Percentiles rank a stretch among this genome's conserved stretches.
These are phyloP conservation scores for Debaryomyces sp. DNA, from an alignment of 1,139 yeast genomes.

Conservation along the genomic window DNA sequence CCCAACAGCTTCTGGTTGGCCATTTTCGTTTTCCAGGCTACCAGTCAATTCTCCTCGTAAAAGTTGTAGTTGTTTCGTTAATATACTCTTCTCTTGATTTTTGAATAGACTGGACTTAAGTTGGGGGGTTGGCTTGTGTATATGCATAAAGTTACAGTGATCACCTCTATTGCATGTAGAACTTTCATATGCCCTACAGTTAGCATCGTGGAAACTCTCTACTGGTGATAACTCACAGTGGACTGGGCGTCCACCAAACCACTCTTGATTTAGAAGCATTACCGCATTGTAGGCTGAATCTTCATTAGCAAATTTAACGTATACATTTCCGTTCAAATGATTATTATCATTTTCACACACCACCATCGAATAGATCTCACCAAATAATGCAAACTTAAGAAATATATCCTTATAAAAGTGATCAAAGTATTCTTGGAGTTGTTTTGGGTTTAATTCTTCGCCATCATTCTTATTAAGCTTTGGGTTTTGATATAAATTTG, in stretches of 20 bases:
- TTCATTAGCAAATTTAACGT: conserved; percentile 58
- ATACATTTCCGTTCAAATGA: conserved; percentile 83
- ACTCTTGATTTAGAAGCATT: conserved; percentile 66
- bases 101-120: conserved; percentile 41
- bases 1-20: background rate
- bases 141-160: conserved; percentile 86
- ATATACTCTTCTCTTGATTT: conserved; percentile 39
- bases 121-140: conserved; percentile 55
- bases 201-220: conserved; percentile 67
- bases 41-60: conserved; percentile 5
- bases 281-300: conserved; percentile 65
- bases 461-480: conserved; percentile 38
- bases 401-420: conserved; percentile 75
- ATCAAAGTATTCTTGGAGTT: conserved; percentile 58
- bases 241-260: conserved; percentile 83
- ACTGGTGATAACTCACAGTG: conserved; percentile 84
- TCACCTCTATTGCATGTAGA: conserved; percentile 74
- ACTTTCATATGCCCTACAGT: conserved; percentile 70
- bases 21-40: background rate
- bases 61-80: conserved; percentile 17
- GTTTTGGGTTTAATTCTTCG: conserved; percentile 34
- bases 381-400: conserved; percentile 67
- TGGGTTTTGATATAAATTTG: conserved; percentile 75
- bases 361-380: conserved; percentile 62
- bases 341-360: conserved; percentile 85